phyloP scores from a whole-genome alignment of 495 filamentous ascomycete genomes.

The Lophium mytilinum region DNA sequence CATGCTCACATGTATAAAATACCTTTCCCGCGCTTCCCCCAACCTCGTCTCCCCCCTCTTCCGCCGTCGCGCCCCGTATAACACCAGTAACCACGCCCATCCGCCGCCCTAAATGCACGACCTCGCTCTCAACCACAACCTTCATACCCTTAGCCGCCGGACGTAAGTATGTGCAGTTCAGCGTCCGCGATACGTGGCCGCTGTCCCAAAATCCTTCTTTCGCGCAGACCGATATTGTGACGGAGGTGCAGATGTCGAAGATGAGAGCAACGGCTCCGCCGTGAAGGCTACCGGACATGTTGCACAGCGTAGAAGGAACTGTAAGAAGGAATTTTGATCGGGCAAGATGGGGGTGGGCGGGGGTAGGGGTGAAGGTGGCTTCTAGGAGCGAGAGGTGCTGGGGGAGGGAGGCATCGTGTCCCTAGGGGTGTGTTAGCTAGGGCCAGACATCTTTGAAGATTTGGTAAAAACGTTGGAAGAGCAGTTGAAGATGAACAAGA shows the following conservation, averaged over 20 bases:
- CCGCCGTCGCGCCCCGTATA: slow-evolving; percentile 21
- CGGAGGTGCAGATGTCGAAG: slow-evolving; percentile 33
- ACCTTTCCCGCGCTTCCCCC: slow-evolving; percentile 21
- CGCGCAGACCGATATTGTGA: slow-evolving; percentile 20
- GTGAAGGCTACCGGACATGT: slow-evolving; percentile 30
- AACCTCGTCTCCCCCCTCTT: slow-evolving; percentile 2
- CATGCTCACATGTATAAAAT: slow-evolving; percentile 34
- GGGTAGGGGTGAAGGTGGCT: slow-evolving; percentile 10
- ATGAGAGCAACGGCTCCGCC: slow-evolving; percentile 31
- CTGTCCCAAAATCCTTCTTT: slow-evolving; percentile 29
- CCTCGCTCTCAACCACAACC: slow-evolving; percentile 30
- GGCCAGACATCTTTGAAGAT: too few species aligned
- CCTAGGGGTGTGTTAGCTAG: slow-evolving; percentile 1
- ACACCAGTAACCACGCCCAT: slow-evolving; percentile 23
- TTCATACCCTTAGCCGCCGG: slow-evolving; percentile 28
- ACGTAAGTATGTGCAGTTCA: slow-evolving; percentile 34
- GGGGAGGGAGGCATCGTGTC: slow-evolving; percentile 14
- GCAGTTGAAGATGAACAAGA: not conserved
- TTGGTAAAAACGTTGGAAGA: too few species aligned
- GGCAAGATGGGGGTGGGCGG: slow-evolving; percentile 12
- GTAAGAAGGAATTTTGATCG: slow-evolving; percentile 26
- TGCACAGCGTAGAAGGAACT: slow-evolving; percentile 25
- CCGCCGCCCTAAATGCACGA: slow-evolving; percentile 29
- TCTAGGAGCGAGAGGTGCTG: slow-evolving; percentile 9
- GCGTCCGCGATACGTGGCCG: slow-evolving; percentile 29